Percentiles rank a stretch among this genome's conserved stretches.
Conservation (phyloP, 768 basidiomycete species). For the Holtermanniella nyarrowii region DNA sequence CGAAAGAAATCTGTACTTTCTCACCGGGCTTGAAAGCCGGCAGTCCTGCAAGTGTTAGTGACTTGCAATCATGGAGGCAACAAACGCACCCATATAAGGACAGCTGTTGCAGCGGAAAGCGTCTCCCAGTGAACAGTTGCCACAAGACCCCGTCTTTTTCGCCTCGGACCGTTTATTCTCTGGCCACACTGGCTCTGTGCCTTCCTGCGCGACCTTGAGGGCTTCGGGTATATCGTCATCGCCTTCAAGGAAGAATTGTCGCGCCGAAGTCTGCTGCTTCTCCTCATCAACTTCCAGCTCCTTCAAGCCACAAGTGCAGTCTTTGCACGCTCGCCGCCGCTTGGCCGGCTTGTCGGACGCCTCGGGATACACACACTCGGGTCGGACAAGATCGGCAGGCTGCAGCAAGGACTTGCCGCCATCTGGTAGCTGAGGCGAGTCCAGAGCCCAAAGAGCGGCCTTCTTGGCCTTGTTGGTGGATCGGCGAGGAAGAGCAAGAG, state of each 20-base stretch:
- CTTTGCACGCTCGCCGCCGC: slow-evolving; percentile 66
- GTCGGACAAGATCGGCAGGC: slow-evolving; percentile 66
- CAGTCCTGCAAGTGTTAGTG: slow-evolving; percentile 57
- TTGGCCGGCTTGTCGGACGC: slow-evolving; percentile 36
- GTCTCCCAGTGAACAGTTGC: slow-evolving; percentile 93
- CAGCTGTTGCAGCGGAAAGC: slow-evolving; percentile 94
- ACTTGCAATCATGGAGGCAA: neutral
- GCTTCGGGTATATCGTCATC: slow-evolving; percentile 46
- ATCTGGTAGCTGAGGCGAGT: slow-evolving; percentile 59
- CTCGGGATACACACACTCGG: slow-evolving; percentile 52
- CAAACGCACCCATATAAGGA: slow-evolving; percentile 81
- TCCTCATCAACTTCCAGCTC: slow-evolving; percentile 81
- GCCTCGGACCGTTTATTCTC: slow-evolving; percentile 35
- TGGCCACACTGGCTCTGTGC: slow-evolving; percentile 39
- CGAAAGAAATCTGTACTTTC: slow-evolving; percentile 83
- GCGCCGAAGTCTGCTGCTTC: slow-evolving; percentile 29
- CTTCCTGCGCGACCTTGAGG: slow-evolving; percentile 31
- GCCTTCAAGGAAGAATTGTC: slow-evolving; percentile 46
- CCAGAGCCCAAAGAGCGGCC: slow-evolving; percentile 79
- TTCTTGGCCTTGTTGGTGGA: slow-evolving; percentile 60
- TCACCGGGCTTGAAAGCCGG: slow-evolving; percentile 98
- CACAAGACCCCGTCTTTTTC: slow-evolving; percentile 75
- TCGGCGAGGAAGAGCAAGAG: slow-evolving; percentile 24
- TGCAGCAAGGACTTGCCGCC: slow-evolving; percentile 78
- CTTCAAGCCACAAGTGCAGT: slow-evolving; percentile 89